Base-by-base conservation (phyloP, 2,329 filamentous ascomycete genomes). In the Paraphaeosphaeria sporulosa region DNA sequence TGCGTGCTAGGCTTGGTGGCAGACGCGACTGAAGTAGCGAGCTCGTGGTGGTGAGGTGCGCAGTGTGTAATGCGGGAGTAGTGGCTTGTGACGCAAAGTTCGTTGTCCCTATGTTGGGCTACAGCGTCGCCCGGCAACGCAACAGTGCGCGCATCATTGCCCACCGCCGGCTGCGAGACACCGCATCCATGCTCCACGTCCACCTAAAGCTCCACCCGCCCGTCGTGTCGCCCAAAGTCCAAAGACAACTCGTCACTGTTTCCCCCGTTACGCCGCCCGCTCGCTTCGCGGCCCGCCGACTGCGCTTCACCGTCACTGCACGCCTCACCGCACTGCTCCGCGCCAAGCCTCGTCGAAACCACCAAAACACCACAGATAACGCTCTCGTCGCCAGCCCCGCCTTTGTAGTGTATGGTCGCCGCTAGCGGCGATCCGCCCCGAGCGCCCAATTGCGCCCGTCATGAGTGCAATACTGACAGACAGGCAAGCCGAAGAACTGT, bases 401-500 rank as follows among this genome's bases (percentile, higher is more conserved):
- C 52, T n/a, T 52, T 52, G 27, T 47, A 58, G 65, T 76, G 64
- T 63, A 77, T 76, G 75, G 72, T 76, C 66, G 68, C 63, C 66
- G 59, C 59, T 55, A 51, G 61, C 48, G 67, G 61, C 64, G 57
- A 57, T 61, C 55, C 54, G 65, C 53, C 60, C 65, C 71, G 67
- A 64, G 60, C 62, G 54, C 64, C 64, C 60, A 58, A 51, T 59
- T 63, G 66, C 80, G 79, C 74, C 38, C 67, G 79, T 74, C 67
- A 94, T 94, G 91, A 90, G 87, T 82, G 87, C 87, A 75, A 85
- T 92, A 78, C 82, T 95, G 80, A 93, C 91, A 63, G 83, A 85
- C 73, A 88, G 90, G 76, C 93, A 96, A 83, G 92, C 92, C 65
- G 92, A 95, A 81, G 92, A 95, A 85, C 89, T 95, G 91, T 94